Evolutionary conservation across 164 flowering plant species (phyloP), one percentile per base, ranked within the genome.

Genomic region (Vitis labrusca): DNA sequence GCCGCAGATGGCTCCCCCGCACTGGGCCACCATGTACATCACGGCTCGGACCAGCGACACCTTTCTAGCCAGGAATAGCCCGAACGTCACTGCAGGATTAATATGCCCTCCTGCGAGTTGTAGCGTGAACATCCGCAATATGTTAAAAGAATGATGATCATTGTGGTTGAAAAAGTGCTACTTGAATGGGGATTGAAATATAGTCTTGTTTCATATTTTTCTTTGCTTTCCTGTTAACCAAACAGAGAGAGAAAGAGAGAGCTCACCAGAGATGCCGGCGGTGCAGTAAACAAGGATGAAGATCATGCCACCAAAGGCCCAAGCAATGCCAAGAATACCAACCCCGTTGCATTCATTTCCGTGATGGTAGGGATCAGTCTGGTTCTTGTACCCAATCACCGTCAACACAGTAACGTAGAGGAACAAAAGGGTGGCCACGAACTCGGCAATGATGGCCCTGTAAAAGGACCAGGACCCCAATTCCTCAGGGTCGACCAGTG

Each of bases 301-400:
- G 69, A 86, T 86, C 89, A 85, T 88, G 71, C 89, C 94, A 16
- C 91, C 91, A 30, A 89, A 87, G 59, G 93, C 86, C 93, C 90
- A 87, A 17, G 93, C 91, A 50, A 89, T 84, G 10, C 91, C 91
- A 10, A 89, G 86, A 63, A 87, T 75, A 23, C 91, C 93, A 59
- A 87, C 93, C 0, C 93, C 91, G 11, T 81, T 81, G 37, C 93
- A 87, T 0, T 48, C 72, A 19, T 79, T 85, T 6, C 53, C 72
- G 44, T 52, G 61, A 4, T 29, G n/a, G 5, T 12, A 16, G 0
- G 74, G 16, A 56, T 80, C 87, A 16, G 48, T 74, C 59, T 84
- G 85, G 64, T 66, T 70, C 70, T 79, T 84, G 85, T 86, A 83
- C 0, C 92, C 92, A 27, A 88, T 88, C 17, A 86, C 92, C 0